A percentile compares a stretch with the other conserved stretches of the same genome.
phyloP scores from a whole-genome alignment of 1,139 yeast species.

The Magnusiomyces starmeri region DNA sequence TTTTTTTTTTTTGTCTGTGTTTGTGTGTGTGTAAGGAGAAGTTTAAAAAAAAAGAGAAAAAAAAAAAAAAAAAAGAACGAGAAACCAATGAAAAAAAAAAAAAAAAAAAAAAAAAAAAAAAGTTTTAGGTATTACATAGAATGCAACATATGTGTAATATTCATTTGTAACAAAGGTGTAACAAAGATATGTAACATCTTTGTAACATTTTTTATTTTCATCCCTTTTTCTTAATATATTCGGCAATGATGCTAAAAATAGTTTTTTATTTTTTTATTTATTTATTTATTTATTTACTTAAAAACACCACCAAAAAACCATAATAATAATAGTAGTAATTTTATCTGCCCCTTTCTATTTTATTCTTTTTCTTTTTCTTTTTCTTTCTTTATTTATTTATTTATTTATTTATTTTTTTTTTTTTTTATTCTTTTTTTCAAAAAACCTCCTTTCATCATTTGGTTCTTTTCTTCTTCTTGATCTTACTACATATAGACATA shows the following conservation, averaged over 20 bases:
- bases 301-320: background rate
- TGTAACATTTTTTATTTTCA: too few relatives aligned
- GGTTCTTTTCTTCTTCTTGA: background rate
- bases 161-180: too few relatives aligned
- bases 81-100: too few relatives aligned
- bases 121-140: background rate
- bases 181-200: too few relatives aligned
- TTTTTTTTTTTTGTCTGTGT: background rate
- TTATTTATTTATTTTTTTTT: background rate
- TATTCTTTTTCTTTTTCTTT: background rate
- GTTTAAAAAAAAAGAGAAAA: background rate
- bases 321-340: background rate
- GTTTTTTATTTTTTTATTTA: too few relatives aligned
- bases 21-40: background rate
- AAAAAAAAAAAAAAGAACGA: too few relatives aligned
- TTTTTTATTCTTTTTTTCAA: background rate
- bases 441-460: background rate
- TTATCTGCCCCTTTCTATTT: background rate
- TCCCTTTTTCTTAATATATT: too few relatives aligned
- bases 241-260: too few relatives aligned
- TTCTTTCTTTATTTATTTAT: background rate
- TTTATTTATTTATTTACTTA: background rate
- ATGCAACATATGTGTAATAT: too few relatives aligned
- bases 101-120: background rate
- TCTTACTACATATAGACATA: background rate